phyloP scores from a whole-genome alignment of 2,329 filamentous ascomycete genomes.

The Arachnomyces sp. region DNA sequence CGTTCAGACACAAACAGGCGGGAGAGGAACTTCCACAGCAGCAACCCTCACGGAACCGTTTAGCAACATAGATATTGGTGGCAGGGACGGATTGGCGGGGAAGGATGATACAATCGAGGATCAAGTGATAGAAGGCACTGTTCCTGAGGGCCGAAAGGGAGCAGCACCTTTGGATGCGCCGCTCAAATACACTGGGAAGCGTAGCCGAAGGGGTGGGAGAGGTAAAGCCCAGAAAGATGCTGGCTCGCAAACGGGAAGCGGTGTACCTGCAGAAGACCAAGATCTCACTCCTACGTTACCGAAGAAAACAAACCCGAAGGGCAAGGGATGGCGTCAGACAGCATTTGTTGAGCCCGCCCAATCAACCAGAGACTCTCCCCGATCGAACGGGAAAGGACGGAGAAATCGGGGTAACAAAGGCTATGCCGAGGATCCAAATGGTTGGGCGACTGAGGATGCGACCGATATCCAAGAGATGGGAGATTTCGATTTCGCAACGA shows the following conservation, averaged over 20 bases:
- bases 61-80: slow-evolving; percentile 30
- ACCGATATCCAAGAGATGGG: slow-evolving; percentile 89
- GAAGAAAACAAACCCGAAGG: slow-evolving; percentile 31
- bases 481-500: slow-evolving; percentile 87
- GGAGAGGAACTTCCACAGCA: slow-evolving; percentile 16
- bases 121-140: slow-evolving; percentile 11
- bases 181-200: slow-evolving; percentile 23
- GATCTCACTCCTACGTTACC: slow-evolving; percentile 12
- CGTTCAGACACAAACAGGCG: slow-evolving; percentile 8
- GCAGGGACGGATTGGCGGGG: slow-evolving; percentile 12
- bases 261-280: slow-evolving; percentile 23
- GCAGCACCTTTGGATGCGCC: slow-evolving; percentile 17
- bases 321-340: slow-evolving; percentile 60
- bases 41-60: slow-evolving; percentile 40
- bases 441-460: slow-evolving; percentile 92
- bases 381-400: slow-evolving; percentile 18
- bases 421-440: slow-evolving; percentile 56
- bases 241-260: slow-evolving; percentile 29
- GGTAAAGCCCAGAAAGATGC: slow-evolving; percentile 39
- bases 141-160: slow-evolving; percentile 15
- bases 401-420: slow-evolving; percentile 22
- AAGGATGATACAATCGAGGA: slow-evolving; percentile 11
- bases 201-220: slow-evolving; percentile 39
- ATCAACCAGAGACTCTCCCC: slow-evolving; percentile 31
- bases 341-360: slow-evolving; percentile 52